Evolutionary conservation across 225 moss, liverwort and hornwort species (phyloP).

Genomic region (Lunularia cruciata): DNA sequence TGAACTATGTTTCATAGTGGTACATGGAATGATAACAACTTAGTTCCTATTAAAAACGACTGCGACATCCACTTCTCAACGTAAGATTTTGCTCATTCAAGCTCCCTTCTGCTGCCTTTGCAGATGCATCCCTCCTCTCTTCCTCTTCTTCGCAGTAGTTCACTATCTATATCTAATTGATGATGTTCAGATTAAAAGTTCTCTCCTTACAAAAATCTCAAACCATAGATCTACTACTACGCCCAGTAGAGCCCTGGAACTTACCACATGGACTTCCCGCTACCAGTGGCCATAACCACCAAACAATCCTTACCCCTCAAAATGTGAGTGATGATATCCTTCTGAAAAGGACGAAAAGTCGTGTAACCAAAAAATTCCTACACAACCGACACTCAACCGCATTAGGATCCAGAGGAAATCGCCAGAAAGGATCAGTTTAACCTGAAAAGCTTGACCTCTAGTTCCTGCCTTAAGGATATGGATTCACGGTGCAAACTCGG

Average conservation of each 20-base stretch:
- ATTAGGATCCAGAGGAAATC: background rate
- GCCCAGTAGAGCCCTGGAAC: background rate
- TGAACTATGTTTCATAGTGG: too few species aligned
- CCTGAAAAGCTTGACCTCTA: background rate
- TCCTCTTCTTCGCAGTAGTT: too few species aligned
- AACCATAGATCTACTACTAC: too few species aligned
- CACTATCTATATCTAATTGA: too few species aligned
- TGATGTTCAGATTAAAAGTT: too few species aligned
- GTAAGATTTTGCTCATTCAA: too few species aligned
- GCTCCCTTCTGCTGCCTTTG: too few species aligned
- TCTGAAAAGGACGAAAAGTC: constrained; percentile 74
- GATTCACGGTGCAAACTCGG: background rate
- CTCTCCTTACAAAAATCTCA: too few species aligned
- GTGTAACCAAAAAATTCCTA: constrained; percentile 77
- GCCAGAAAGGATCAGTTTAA: background rate
- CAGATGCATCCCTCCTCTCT: too few species aligned
- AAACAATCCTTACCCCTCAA: constrained; percentile 79
- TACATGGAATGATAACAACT: too few species aligned
- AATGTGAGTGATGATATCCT: constrained; percentile 69
- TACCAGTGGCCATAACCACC: constrained; percentile 93
- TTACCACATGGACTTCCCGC: constrained; percentile 87
- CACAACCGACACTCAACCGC: constrained; percentile 4
- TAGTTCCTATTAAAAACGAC: too few species aligned
- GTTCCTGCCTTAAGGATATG: background rate
- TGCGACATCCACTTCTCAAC: too few species aligned